Evolutionary conservation across 2,329 filamentous ascomycete genomes (phyloP), one percentile per base, ranked within the genome.

Genomic region (Coleophoma crateriformis): DNA sequence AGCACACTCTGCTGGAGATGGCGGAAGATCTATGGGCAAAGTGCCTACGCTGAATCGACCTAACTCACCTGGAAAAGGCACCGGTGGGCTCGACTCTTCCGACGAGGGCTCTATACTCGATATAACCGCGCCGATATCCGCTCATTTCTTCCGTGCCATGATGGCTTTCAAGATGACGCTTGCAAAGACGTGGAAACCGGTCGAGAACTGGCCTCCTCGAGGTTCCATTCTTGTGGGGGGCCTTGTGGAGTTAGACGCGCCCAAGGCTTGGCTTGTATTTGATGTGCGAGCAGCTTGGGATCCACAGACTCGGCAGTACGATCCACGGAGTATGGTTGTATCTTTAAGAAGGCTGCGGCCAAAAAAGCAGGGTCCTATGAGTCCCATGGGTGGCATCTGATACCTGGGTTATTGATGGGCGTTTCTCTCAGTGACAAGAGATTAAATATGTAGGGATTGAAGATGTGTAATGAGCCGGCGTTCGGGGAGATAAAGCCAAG

Each of bases 231-330:
- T 67, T 2, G 69, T 84, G 1, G 74, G 74, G 14, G 81, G 81
- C 0, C 61, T 81, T 11, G 72, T 84, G 2, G 76, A 82, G 53
- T 50, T 83, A 2, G 67, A 73, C 38, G 70, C 76, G 2, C 61
- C 72, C 2, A 70, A 64, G 19, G 71, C 72, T 1, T 68, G 68
- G 45, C 60, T 82, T 48, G 70, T 73, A 2, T 66, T 82, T 12
- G 75, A 81, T 51, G 77, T 79, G 2, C 51, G 64, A 11, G 75
- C 71, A 2, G 79, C 73, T 63, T 84, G 78, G 64, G 72, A 84
- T 58, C 79, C 80, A 1, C 76, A 79, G 61, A 73, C 71, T 38
- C 70, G 71, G 52, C 68, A 51, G 11, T 66, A 58, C 49, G 61
- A 67, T 54, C 12, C 49, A 12, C 61, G 57, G 14, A 68, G 65